Conservation (phyloP, 306 rosid genomes). For the Quillaja saponaria region DNA sequence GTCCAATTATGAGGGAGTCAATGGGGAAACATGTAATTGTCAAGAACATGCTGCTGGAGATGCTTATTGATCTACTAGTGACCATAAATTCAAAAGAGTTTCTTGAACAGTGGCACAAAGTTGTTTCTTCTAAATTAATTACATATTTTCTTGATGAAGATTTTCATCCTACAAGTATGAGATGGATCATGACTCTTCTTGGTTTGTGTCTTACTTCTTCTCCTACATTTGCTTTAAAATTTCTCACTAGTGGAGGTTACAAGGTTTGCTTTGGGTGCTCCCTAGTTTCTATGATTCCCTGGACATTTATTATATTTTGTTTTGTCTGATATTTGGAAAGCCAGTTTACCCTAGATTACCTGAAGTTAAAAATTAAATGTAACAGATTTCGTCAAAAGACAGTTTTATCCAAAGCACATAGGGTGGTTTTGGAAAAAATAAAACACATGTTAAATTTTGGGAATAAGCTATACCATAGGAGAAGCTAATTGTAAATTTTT, state of each 20-base stretch:
- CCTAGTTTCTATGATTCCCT: conserved; percentile 97
- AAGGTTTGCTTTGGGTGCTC: conserved; percentile 85
- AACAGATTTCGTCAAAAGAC: too few relatives aligned
- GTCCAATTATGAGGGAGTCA: conserved; percentile 75
- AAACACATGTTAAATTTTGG: too few relatives aligned
- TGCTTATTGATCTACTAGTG: conserved; percentile 97
- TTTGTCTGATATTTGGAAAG: conserved; percentile 96
- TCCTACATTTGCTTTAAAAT: conserved; percentile 87
- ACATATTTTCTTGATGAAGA: conserved; percentile 98
- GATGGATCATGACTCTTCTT: conserved; percentile 99
- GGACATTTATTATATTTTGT: conserved; percentile 90
- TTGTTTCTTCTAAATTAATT: conserved; percentile 91
- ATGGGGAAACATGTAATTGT: conserved; percentile 99
- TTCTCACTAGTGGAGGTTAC: conserved; percentile 97
- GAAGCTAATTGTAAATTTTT: too few relatives aligned
- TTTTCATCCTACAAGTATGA: conserved; percentile 97
- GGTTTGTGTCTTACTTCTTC: conserved; percentile 96
- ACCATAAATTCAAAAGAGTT: conserved; percentile 87
- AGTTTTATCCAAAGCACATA: too few relatives aligned
- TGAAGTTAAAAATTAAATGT: too few relatives aligned
- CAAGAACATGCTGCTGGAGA: conserved; percentile 93
- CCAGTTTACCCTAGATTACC: conserved; percentile 98
- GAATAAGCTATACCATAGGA: too few relatives aligned
- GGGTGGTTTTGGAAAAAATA: too few relatives aligned
- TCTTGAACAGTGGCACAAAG: conserved; percentile 98